Evolutionary conservation across 441 rosid species (phyloP), one percentile per base, ranked within the genome.

Genomic region (Croton setiger): DNA sequence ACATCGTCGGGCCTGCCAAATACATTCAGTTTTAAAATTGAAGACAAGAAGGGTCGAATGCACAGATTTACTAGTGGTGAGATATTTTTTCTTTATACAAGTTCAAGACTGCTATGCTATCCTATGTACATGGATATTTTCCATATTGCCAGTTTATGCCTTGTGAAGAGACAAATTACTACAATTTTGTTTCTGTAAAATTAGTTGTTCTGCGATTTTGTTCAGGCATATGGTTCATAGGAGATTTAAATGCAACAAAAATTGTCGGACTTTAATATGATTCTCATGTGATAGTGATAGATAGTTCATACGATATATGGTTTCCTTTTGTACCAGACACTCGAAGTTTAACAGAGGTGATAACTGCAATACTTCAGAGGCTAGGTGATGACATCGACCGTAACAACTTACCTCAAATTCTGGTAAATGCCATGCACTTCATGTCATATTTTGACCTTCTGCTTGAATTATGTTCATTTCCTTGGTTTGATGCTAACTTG

Each of bases 1-100:
- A 76, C 85, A 54, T 70, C 85, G 51, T 70, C 86, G 44, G 70
- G 17, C 36, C 13, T 67, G 61, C 76, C 79, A 35, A 83, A 81
- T 82, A 60, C 83, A 44, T 92, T 89, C 80, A 69, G 89, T 62
- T 95, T 95, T 75, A 95, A 95, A 82, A 89, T 95, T 54, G 85
- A 92, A 85, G 98, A 92, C 81, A 87, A 77, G 75, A 88, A 68
- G 59, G 88, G 92, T 35, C 86, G 97, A 66, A 88, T 87, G 92
- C 99, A 95, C 82, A 87, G 98, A 81, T 95, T 95, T 80, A 84
- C 77, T 56, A 87, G 93, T 66, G 98, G 99, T 95, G 84, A 37
- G 80, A 55, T 27, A 11, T 55, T 61, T 64, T 68, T 49, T 55
- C 60, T 62, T 66, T 45, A n/a, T n/a, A n/a, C n/a, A n/a, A n/a